Percentiles rank a stretch among this genome's conserved stretches.
phyloP scores from a whole-genome alignment of 2,329 filamentous ascomycete species.

The Fusarium sp. region DNA sequence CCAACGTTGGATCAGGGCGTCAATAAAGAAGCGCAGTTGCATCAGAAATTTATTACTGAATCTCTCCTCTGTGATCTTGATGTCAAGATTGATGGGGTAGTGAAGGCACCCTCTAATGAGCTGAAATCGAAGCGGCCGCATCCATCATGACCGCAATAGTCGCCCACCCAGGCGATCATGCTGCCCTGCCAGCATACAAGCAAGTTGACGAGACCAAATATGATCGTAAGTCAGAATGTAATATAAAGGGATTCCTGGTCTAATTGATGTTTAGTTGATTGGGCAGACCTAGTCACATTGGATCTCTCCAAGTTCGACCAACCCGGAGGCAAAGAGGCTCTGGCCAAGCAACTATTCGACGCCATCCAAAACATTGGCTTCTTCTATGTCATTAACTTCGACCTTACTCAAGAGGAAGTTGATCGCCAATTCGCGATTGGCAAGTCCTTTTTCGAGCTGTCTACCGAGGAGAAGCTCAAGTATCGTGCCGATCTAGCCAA shows the following conservation, averaged over 20 bases:
- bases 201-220: background rate
- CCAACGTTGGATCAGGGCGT: background rate
- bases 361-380: background rate
- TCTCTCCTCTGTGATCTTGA: background rate
- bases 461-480: background rate
- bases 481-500: background rate
- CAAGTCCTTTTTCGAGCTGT: background rate
- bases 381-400: background rate
- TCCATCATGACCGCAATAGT: background rate
- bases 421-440: background rate
- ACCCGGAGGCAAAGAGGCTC: background rate
- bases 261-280: background rate
- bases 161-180: background rate
- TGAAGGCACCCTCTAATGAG: background rate
- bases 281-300: background rate
- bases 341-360: background rate
- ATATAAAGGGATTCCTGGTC: no score
- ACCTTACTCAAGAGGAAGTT: background rate
- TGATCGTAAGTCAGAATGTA: background rate
- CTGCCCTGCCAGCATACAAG: background rate
- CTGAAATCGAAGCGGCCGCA: background rate
- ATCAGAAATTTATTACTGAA: background rate
- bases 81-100: background rate
- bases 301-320: background rate
- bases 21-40: background rate